A percentile compares a stretch with the other conserved stretches of the same genome.
Evolutionary conservation across 441 rosid genomes (phyloP).

Genomic region (Gossypium davidsonii): DNA sequence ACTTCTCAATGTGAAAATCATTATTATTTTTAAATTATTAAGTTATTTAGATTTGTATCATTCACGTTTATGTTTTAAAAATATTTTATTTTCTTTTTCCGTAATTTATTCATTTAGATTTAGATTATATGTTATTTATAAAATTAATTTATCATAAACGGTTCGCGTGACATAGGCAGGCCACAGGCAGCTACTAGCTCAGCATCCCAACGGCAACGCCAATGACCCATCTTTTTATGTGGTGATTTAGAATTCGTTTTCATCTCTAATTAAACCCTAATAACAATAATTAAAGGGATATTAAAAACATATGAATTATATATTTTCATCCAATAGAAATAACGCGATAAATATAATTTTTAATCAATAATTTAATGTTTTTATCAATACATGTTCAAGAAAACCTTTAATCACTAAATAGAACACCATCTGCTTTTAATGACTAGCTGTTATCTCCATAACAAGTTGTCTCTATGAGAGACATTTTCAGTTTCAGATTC

Average conservation of each 20-base stretch:
- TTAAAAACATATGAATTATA: not conserved
- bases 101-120: not conserved
- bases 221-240: not conserved
- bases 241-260: not conserved
- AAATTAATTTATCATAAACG: not conserved
- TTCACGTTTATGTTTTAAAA: not conserved
- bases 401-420: not conserved
- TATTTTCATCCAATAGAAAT: not conserved
- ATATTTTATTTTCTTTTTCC: not conserved
- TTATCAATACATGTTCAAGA: not conserved
- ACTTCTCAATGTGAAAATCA: no score
- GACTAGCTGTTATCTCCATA: slow-evolving; percentile 11
- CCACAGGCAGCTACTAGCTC: not conserved
- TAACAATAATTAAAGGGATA: not conserved
- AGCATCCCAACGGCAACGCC: not conserved
- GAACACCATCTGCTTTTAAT: not conserved
- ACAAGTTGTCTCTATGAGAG: slow-evolving; percentile 6
- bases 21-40: no score
- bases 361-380: not conserved
- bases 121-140: no score
- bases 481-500: slow-evolving; percentile 6
- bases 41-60: not conserved
- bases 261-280: not conserved
- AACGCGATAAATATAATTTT: not conserved
- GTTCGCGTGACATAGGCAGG: not conserved